phyloP scores from a whole-genome alignment of 1,139 yeast species.

The Taphrina flavorubra region DNA sequence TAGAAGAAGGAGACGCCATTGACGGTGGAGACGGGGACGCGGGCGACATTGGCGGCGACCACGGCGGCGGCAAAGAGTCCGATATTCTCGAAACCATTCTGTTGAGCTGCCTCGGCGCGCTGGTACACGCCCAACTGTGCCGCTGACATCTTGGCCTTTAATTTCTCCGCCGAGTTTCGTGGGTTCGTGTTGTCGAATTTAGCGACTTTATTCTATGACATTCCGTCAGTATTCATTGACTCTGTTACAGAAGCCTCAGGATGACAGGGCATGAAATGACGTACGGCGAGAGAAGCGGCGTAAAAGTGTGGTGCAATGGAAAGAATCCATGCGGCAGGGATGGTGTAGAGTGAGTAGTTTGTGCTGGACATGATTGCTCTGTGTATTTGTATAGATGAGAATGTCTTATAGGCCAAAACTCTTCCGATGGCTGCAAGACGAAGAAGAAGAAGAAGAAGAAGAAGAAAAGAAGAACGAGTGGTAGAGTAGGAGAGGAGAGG shows the following conservation, averaged over 20 bases:
- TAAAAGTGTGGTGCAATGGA: constrained; percentile 38
- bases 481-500: no score
- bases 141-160: constrained; percentile 32
- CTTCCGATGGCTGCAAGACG: no score
- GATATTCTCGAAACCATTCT: constrained; percentile 37
- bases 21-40: constrained; percentile 24
- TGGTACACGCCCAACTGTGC: constrained; percentile 25
- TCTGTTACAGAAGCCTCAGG: neutral
- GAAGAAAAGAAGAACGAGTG: no score
- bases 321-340: constrained; percentile 38
- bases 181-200: constrained; percentile 34
- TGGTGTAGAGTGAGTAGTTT: constrained; percentile 33
- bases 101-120: constrained; percentile 39
- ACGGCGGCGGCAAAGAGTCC: constrained; percentile 29
- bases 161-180: constrained; percentile 15
- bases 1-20: constrained; percentile 20
- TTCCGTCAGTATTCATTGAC: neutral
- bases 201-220: constrained; percentile 14
- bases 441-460: no score
- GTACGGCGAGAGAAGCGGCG: constrained; percentile 33
- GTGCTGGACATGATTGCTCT: constrained; percentile 15
- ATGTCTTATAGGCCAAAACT: no score
- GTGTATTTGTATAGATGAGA: neutral
- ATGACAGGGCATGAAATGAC: neutral
- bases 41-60: constrained; percentile 34